phyloP scores from a whole-genome alignment of 305 asterid genomes.

The Solanum hybrid region DNA sequence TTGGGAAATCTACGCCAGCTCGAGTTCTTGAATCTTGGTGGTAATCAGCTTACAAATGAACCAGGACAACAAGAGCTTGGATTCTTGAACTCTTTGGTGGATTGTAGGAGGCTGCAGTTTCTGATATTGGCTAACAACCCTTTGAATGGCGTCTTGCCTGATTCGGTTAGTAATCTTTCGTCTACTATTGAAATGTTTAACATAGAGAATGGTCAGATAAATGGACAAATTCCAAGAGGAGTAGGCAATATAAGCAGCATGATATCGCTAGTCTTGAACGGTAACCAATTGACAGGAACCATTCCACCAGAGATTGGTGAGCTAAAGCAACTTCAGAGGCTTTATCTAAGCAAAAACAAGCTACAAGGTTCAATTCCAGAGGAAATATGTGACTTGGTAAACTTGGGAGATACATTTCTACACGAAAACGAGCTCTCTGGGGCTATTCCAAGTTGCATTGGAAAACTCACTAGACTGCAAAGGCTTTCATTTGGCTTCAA shows the following conservation, averaged over 20 bases:
- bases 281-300: constrained; percentile 8
- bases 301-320: constrained; percentile 16
- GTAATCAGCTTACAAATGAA: constrained; percentile 21
- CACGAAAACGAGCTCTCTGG: constrained; percentile 22
- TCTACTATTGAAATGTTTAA: constrained; percentile 15
- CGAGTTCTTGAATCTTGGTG: constrained; percentile 21
- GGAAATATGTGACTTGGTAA: constrained; percentile 9
- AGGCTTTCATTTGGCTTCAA: constrained; percentile 16
- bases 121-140: constrained; percentile 15
- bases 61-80: constrained; percentile 13
- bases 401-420: constrained; percentile 14
- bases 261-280: neutral
- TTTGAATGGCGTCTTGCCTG: constrained; percentile 18
- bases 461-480: constrained; percentile 17
- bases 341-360: constrained; percentile 17
- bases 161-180: constrained; percentile 26
- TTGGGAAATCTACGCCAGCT: constrained; percentile 23
- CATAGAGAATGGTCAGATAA: constrained; percentile 13
- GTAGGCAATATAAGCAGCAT: constrained; percentile 23
- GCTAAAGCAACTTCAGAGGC: constrained; percentile 12
- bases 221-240: constrained; percentile 23
- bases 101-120: constrained; percentile 24
- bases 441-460: constrained; percentile 19
- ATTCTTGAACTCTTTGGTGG: constrained; percentile 22
- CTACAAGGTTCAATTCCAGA: constrained; percentile 21